Base-by-base conservation (phyloP, 2,329 filamentous ascomycete genomes). In the Calonectria multiphialidica region DNA sequence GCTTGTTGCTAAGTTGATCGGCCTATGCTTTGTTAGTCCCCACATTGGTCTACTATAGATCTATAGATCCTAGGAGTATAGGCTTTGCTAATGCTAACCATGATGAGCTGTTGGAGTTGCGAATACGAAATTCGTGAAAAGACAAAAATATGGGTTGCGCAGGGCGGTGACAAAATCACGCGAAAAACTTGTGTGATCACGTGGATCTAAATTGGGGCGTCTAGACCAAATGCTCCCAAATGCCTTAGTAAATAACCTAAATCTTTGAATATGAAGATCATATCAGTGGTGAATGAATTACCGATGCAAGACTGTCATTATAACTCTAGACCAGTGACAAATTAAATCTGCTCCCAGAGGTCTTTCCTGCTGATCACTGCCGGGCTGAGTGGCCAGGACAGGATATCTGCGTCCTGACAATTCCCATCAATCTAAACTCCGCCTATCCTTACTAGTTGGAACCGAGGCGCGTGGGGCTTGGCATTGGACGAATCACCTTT, bases 1-100 rank as follows among this genome's bases (percentile, higher is more conserved):
- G 97, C 90, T 98, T 97, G 90, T 98, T 96, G 81, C 96, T 98
- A 83, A 98, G 93, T 86, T 96, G 96, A 86, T 98, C 97, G 86
- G 96, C 96, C 96, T 98, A 85, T 16, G 35, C 33, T 25, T 15
- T 18, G 21, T 59, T 25, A 59, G 53, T n/a, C 33, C n/a, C n/a
- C 21, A n/a, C 44, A 40, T 40, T 16, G 15, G 33, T 10, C 5
- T 12, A 37, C 35, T 37, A 37, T 9, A 57, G 12, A 10, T 28
- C 33, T 35, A 6, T n/a, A 25, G 15, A n/a, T 40, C 23, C 18
- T n/a, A 37, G 50, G 50, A 30, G 35, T 8, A 18, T 40, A 23
- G 53, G 33, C 35, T 59, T 59, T 37, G 53, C 53, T 25, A 9
- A 59, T 37, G 53, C 53, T 25, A 9, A 59, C 53, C 53, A 59